A percentile compares a stretch with the other conserved stretches of the same genome.
phyloP scores from a whole-genome alignment of 495 filamentous ascomycete species.

The Penicillium salamii region DNA sequence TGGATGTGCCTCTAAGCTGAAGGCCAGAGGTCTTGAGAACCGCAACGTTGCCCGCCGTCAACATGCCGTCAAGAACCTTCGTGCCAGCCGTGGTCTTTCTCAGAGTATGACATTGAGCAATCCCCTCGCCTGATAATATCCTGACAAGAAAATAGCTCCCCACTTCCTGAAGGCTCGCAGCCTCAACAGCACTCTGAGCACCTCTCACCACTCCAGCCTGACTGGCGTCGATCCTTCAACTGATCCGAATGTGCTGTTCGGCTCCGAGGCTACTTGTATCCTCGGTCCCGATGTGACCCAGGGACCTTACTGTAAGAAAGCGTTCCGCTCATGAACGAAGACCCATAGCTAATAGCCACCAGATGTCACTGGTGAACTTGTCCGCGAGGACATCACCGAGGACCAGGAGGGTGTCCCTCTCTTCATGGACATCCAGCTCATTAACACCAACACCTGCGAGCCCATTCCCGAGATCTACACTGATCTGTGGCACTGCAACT shows the following conservation, averaged over 20 bases:
- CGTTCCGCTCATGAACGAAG: background rate
- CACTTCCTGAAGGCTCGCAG: slow-evolving; percentile 40
- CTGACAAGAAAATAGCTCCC: slow-evolving; percentile 1
- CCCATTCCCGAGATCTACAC: slow-evolving; percentile 53
- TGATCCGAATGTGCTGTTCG: slow-evolving; percentile 49
- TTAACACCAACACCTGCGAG: slow-evolving; percentile 57
- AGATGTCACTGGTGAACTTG: slow-evolving; percentile 49
- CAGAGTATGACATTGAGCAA: slow-evolving; percentile 6
- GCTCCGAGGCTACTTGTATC: slow-evolving; percentile 53
- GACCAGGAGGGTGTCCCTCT: slow-evolving; percentile 53
- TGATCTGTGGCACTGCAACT: slow-evolving; percentile 60
- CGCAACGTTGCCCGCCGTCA: slow-evolving; percentile 46
- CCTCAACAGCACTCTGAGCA: slow-evolving; percentile 36
- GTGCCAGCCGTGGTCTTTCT: slow-evolving; percentile 23
- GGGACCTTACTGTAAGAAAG: slow-evolving; percentile 51
- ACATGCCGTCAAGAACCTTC: slow-evolving; percentile 26
- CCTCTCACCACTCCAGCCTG: slow-evolving; percentile 42
- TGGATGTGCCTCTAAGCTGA: slow-evolving; percentile 49
- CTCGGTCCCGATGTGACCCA: slow-evolving; percentile 55
- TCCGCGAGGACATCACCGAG: slow-evolving; percentile 57
- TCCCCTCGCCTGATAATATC: background rate
- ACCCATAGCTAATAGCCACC: background rate
- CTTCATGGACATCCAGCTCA: slow-evolving; percentile 58
- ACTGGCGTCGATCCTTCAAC: slow-evolving; percentile 46
- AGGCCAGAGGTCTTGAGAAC: slow-evolving; percentile 45